Evolutionary conservation across 2,329 filamentous ascomycete genomes (phyloP).

Genomic region (Lachnellula cervina): DNA sequence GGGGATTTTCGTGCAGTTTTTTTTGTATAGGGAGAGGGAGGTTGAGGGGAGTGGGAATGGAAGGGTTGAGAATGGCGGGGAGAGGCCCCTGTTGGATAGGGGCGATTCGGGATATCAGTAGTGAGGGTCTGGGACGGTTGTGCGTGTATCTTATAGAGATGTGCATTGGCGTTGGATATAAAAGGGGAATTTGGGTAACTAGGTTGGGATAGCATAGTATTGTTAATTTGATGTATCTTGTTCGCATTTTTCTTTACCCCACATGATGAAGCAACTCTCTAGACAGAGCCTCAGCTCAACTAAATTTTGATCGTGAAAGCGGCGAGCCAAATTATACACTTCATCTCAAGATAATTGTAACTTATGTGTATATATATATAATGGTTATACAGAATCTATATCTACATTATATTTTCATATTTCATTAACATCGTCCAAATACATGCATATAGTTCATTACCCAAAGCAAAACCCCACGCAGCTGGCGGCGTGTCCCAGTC

Average conservation of each 20-base stretch:
- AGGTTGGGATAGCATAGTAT: background rate
- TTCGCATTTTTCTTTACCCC: too few relatives aligned
- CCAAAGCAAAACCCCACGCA: background rate
- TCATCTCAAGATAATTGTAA: too few relatives aligned
- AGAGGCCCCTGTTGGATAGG: slow-evolving; percentile 21
- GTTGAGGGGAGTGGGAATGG: slow-evolving; percentile 5
- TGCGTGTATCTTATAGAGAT: background rate
- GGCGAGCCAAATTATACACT: too few relatives aligned
- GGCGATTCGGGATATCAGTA: slow-evolving; percentile 13
- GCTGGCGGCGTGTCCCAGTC: background rate
- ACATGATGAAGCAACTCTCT: too few relatives aligned
- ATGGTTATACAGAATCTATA: background rate
- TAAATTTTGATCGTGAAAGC: too few relatives aligned
- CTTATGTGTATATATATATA: background rate
- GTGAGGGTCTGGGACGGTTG: background rate
- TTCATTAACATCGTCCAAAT: slow-evolving; percentile 6
- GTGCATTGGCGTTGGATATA: background rate
- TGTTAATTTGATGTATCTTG: too few relatives aligned
- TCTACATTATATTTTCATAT: slow-evolving; percentile 1
- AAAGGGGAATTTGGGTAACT: background rate
- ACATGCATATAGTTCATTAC: background rate
- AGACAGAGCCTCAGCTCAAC: too few relatives aligned
- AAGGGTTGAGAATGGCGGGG: slow-evolving; percentile 7
- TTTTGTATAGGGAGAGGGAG: slow-evolving; percentile 59
- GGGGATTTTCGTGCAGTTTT: slow-evolving; percentile 87